Conservation (phyloP, 108 stramenopile species). For the Schizochytrium sp. region DNA sequence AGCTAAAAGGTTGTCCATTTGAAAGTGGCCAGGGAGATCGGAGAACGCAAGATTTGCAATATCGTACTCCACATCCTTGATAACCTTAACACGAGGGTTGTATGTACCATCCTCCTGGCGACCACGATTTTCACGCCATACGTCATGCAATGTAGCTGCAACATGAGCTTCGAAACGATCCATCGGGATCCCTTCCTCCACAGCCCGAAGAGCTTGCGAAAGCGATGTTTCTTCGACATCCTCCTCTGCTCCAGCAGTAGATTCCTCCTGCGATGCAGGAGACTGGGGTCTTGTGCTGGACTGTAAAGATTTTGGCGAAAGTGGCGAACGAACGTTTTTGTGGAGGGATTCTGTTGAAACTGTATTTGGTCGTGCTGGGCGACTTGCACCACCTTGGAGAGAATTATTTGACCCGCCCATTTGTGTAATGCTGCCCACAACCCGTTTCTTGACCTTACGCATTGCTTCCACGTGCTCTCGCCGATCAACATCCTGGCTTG, state of each 20-base stretch:
- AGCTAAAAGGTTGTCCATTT: slow-evolving; percentile 44
- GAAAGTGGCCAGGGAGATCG: slow-evolving; percentile 48
- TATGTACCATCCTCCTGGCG: not conserved
- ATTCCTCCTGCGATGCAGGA: not conserved
- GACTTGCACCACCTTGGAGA: not conserved
- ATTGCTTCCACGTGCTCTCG: not conserved
- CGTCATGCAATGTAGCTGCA: slow-evolving; percentile 52
- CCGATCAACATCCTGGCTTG: not conserved
- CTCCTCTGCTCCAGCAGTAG: not conserved
- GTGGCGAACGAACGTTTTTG: not conserved
- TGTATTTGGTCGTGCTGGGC: no score
- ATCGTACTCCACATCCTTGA: slow-evolving; percentile 60
- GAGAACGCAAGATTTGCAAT: slow-evolving; percentile 51
- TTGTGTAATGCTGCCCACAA: not conserved
- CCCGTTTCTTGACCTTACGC: slow-evolving; percentile 50
- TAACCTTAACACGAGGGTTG: slow-evolving; percentile 37
- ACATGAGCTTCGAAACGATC: slow-evolving; percentile 51
- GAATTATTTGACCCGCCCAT: not conserved
- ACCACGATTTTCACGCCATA: slow-evolving; percentile 60
- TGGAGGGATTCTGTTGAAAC: no score
- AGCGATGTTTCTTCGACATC: not conserved
- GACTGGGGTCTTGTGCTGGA: not conserved
- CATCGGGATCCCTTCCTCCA: slow-evolving; percentile 54
- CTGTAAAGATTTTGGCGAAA: not conserved
- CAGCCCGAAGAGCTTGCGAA: slow-evolving; percentile 12